A percentile compares a stretch with the other conserved stretches of the same genome.
Evolutionary conservation across 768 basidiomycete genomes (phyloP).

Genomic region (Candolleomyces efflorescens): DNA sequence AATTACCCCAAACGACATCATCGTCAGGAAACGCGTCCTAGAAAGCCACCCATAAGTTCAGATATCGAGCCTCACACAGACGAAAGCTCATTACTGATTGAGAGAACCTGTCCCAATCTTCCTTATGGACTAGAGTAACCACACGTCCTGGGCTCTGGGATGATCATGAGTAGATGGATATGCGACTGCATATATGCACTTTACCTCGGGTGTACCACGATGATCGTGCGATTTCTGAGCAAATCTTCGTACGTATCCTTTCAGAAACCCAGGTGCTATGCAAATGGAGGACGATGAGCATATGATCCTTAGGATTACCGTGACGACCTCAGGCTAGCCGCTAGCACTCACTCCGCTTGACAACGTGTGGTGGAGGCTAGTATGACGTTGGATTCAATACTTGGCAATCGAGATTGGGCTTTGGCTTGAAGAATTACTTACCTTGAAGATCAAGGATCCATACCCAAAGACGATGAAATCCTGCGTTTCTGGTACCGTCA

Average conservation of each 20-base stretch:
- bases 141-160: constrained; percentile 78
- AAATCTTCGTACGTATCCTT: constrained; percentile 87
- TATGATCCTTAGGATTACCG: not conserved
- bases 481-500: not conserved
- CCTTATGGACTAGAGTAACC: constrained; percentile 83
- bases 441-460: constrained; percentile 92
- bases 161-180: not conserved
- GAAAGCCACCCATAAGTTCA: too few relatives aligned
- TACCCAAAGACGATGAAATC: constrained; percentile 84
- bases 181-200: not conserved
- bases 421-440: constrained; percentile 17
- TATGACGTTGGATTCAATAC: not conserved
- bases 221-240: constrained; percentile 93
- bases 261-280: constrained; percentile 78
- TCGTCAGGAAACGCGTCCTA: constrained; percentile 70
- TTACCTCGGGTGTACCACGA: constrained; percentile 81
- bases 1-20: constrained; percentile 81
- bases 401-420: not conserved
- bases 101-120: constrained; percentile 81
- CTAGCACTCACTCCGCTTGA: constrained; percentile 58
- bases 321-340: too few relatives aligned
- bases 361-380: constrained; percentile 86
- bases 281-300: not conserved
- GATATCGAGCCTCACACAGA: too few relatives aligned
- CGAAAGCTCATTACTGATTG: constrained; percentile 48